These are phyloP conservation scores for Ophiostoma novo-ulmi DNA, from an alignment of 2,329 filamentous ascomycete genomes.

Conservation along the genomic window DNA sequence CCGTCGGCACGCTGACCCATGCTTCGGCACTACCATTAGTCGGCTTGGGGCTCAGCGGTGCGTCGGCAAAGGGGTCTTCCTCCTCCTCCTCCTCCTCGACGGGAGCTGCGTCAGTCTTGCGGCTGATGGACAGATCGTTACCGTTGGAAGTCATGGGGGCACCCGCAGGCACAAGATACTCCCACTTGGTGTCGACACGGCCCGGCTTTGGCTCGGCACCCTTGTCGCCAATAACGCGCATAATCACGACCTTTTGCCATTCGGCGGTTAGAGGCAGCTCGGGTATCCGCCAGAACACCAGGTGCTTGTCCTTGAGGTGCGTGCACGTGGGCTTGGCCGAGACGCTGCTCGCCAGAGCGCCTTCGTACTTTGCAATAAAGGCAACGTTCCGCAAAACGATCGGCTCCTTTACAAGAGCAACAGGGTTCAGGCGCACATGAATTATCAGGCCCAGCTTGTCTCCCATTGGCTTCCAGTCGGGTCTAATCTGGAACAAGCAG, in stretches of 20 bases:
- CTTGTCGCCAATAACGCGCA: slow-evolving; percentile 51
- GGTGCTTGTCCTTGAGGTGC: slow-evolving; percentile 68
- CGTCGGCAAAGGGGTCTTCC: slow-evolving; percentile 68
- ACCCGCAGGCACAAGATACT: slow-evolving; percentile 51
- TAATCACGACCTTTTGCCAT: slow-evolving; percentile 71
- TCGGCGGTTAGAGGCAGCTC: slow-evolving; percentile 54
- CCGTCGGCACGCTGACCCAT: slow-evolving; percentile 64
- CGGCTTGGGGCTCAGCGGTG: slow-evolving; percentile 33
- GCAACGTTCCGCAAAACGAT: slow-evolving; percentile 64
- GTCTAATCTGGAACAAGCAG: slow-evolving; percentile 67
- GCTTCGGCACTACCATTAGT: slow-evolving; percentile 27
- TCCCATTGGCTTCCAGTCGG: slow-evolving; percentile 76
- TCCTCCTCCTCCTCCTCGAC: slow-evolving; percentile 43
- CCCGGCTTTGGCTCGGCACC: slow-evolving; percentile 50
- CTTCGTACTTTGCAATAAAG: slow-evolving; percentile 66
- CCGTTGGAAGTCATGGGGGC: slow-evolving; percentile 46
- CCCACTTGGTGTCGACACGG: slow-evolving; percentile 62
- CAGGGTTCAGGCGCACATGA: slow-evolving; percentile 76
- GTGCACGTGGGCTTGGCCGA: slow-evolving; percentile 77
- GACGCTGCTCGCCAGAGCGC: slow-evolving; percentile 57
- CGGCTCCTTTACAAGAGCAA: slow-evolving; percentile 31
- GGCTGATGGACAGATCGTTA: slow-evolving; percentile 62
- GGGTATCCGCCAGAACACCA: slow-evolving; percentile 76
- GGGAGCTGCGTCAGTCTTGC: slow-evolving; percentile 44
- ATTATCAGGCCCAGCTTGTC: slow-evolving; percentile 83